Conservation (phyloP, 352 stramenopile genomes). For the Pythium aphanidermatum region DNA sequence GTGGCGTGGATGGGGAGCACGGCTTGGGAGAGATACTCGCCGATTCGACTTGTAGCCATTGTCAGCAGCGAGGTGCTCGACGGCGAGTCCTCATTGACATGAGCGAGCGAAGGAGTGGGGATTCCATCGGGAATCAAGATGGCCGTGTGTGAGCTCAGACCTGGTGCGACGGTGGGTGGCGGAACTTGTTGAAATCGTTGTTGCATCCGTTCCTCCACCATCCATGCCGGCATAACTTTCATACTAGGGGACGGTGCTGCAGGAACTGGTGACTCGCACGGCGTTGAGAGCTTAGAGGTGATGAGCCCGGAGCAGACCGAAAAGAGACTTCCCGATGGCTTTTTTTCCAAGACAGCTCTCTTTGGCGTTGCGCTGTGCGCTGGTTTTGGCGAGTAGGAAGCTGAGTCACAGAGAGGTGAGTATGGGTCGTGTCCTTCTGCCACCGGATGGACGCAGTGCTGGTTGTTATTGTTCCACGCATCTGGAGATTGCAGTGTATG, state of each 20-base stretch:
- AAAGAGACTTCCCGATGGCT: conserved; percentile 22
- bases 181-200: not conserved
- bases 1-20: conserved; percentile 1
- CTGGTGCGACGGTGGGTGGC: not conserved
- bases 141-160: too few species aligned
- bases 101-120: not conserved
- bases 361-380: not conserved
- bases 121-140: not conserved
- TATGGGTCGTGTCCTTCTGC: too few species aligned
- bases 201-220: not conserved
- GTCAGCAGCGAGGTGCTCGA: not conserved
- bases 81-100: too few species aligned
- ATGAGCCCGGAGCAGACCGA: conserved; percentile 40
- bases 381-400: not conserved
- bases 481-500: too few species aligned
- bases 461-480: too few species aligned
- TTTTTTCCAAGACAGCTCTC: conserved; percentile 13
- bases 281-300: conserved; percentile 19
- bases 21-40: too few species aligned
- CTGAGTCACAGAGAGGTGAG: too few species aligned
- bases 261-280: too few species aligned
- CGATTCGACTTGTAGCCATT: too few species aligned
- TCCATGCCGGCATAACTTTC: conserved; percentile 36
- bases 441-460: too few species aligned
- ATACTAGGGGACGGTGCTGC: conserved; percentile 14